These are phyloP conservation scores for Cladorrhinum samala DNA, from an alignment of 495 filamentous ascomycete genomes.

Conservation along the genomic window DNA sequence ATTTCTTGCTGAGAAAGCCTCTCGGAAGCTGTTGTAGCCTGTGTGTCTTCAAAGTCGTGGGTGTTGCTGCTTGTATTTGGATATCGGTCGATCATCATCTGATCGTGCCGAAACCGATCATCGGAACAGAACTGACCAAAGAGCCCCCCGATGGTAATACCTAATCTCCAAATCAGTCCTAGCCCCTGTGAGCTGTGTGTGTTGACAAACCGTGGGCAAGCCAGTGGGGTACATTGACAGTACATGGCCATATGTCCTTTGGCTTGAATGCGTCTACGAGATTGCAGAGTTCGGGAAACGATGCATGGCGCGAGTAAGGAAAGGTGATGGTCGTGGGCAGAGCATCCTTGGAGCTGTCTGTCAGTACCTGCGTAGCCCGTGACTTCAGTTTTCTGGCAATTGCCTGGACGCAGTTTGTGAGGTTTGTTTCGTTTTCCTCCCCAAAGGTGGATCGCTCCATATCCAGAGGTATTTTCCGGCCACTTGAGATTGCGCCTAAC, in stretches of 20 bases:
- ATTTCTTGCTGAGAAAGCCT: neutral
- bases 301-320: constrained; percentile 88
- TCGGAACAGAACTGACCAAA: constrained; percentile 68
- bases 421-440: constrained; percentile 19
- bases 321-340: constrained; percentile 52
- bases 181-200: no score
- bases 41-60: constrained; percentile 10
- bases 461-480: constrained; percentile 31
- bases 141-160: constrained; percentile 54
- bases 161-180: no score
- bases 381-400: constrained; percentile 25
- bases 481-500: constrained; percentile 15
- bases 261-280: constrained; percentile 65
- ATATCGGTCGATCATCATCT: constrained; percentile 42
- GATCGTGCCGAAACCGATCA: constrained; percentile 58
- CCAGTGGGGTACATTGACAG: constrained; percentile 62
- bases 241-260: constrained; percentile 78
- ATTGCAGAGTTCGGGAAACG: constrained; percentile 69
- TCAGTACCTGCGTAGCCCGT: constrained; percentile 5
- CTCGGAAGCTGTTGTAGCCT: constrained; percentile 15
- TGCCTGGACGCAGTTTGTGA: constrained; percentile 21
- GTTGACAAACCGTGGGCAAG: constrained; percentile 39
- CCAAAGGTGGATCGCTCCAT: constrained; percentile 19
- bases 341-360: neutral
- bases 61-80: neutral